phyloP scores from a whole-genome alignment of 108 stramenopile species.

The Cyclostephanos tholiformis region DNA sequence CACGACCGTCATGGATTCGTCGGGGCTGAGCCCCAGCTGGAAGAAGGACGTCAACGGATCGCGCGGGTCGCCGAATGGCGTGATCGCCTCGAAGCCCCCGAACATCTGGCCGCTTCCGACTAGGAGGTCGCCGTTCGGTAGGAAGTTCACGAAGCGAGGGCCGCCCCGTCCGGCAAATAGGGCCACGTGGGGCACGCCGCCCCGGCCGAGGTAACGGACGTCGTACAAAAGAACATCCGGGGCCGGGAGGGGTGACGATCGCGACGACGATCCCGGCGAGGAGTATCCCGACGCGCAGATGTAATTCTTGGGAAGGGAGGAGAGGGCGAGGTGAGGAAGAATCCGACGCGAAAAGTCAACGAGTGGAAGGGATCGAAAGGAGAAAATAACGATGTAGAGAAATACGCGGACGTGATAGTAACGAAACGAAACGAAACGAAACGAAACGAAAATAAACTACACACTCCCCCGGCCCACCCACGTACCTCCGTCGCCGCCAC shows the following conservation, averaged over 20 bases:
- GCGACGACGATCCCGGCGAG: slow-evolving; percentile 30
- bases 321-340: slow-evolving; percentile 5
- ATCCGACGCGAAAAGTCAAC: too few relatives aligned
- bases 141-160: slow-evolving; percentile 67
- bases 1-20: slow-evolving; percentile 76
- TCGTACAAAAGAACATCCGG: slow-evolving; percentile 73
- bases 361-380: too few relatives aligned
- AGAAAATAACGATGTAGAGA: too few relatives aligned
- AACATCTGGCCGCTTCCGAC: slow-evolving; percentile 74
- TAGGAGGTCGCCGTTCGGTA: slow-evolving; percentile 60
- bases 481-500: slow-evolving; percentile 70
- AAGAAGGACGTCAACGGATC: slow-evolving; percentile 52
- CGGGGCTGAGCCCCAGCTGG: slow-evolving; percentile 53
- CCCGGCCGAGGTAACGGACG: slow-evolving; percentile 75
- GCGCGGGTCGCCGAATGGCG: slow-evolving; percentile 56
- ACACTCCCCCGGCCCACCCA: neutral
- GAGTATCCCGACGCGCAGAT: slow-evolving; percentile 79
- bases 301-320: slow-evolving; percentile 36
- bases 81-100: slow-evolving; percentile 77
- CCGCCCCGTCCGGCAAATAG: slow-evolving; percentile 60
- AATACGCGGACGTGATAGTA: too few relatives aligned
- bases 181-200: slow-evolving; percentile 69
- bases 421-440: too few relatives aligned
- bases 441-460: slow-evolving; percentile 10
- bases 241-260: slow-evolving; percentile 55